A percentile compares a stretch with the other conserved stretches of the same genome.
These are phyloP conservation scores for Kazachstania sp. DNA, from an alignment of 1,139 yeast species.

Conservation along the genomic window DNA sequence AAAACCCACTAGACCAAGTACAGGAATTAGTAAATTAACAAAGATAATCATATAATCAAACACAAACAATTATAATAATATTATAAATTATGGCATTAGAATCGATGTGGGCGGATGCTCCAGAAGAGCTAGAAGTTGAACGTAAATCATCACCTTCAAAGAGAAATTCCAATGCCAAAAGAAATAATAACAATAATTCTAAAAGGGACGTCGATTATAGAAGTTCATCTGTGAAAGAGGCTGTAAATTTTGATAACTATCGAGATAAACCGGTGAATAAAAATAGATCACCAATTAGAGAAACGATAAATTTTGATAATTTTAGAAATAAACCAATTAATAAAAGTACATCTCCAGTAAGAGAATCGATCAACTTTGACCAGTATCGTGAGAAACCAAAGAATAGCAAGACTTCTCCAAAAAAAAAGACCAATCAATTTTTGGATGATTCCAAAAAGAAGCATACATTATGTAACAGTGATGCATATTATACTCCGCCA, in stretches of 20 bases:
- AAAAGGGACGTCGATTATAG: background rate
- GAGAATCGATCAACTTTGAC: background rate
- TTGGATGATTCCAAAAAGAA: too few species aligned
- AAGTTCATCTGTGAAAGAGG: background rate
- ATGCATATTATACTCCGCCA: background rate
- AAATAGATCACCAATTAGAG: background rate
- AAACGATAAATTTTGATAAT: background rate
- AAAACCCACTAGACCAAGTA: too few species aligned
- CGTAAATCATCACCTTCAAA: background rate
- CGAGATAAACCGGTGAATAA: background rate
- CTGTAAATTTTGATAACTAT: background rate
- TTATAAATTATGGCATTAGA: conserved; percentile 11
- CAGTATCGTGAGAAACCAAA: background rate
- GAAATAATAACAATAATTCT: background rate
- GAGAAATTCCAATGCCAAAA: background rate
- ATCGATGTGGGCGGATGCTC: conserved; percentile 22
- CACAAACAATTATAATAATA: background rate
- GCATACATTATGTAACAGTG: background rate
- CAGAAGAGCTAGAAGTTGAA: background rate
- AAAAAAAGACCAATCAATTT: background rate
- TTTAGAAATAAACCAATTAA: background rate
- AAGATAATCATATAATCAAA: background rate
- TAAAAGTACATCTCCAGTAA: background rate
- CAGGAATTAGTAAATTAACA: too few species aligned
- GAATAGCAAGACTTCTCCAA: background rate